Conservation (phyloP, 345 rosid genomes). For the Sapria himalayana region DNA sequence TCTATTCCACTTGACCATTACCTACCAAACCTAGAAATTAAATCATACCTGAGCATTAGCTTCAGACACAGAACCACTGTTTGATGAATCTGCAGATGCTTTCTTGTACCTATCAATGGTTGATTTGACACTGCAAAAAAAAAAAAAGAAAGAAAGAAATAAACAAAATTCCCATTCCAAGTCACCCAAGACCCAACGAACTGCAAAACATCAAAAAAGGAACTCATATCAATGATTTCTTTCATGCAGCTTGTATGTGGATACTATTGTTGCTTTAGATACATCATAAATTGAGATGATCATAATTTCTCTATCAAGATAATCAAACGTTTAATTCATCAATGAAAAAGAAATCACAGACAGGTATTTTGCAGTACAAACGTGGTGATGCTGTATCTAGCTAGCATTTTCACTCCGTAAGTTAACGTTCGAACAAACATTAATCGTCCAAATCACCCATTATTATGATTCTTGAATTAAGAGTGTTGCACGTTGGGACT, state of each 20-base stretch:
- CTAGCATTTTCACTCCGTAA: too few relatives aligned
- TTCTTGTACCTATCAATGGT: slow-evolving; percentile 95
- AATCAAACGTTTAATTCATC: too few relatives aligned
- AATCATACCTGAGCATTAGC: slow-evolving; percentile 68
- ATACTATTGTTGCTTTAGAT: neutral
- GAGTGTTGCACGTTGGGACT: too few relatives aligned
- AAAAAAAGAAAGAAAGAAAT: neutral
- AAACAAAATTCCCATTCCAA: neutral
- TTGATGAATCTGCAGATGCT: slow-evolving; percentile 41
- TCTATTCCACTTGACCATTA: too few relatives aligned
- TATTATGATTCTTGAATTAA: too few relatives aligned
- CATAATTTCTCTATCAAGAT: too few relatives aligned
- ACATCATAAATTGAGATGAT: neutral
- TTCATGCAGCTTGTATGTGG: neutral
- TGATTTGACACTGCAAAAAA: slow-evolving; percentile 47
- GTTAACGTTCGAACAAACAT: too few relatives aligned
- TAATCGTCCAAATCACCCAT: too few relatives aligned
- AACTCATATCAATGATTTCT: neutral
- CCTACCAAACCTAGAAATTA: too few relatives aligned
- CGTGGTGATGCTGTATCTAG: too few relatives aligned
- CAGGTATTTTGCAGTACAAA: too few relatives aligned
- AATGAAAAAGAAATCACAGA: too few relatives aligned
- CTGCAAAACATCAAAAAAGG: neutral
- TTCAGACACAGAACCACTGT: slow-evolving; percentile 54
- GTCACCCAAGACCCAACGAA: neutral